These are phyloP conservation scores for Quercus glauca DNA, from an alignment of 306 rosid genomes.

Conservation along the genomic window DNA sequence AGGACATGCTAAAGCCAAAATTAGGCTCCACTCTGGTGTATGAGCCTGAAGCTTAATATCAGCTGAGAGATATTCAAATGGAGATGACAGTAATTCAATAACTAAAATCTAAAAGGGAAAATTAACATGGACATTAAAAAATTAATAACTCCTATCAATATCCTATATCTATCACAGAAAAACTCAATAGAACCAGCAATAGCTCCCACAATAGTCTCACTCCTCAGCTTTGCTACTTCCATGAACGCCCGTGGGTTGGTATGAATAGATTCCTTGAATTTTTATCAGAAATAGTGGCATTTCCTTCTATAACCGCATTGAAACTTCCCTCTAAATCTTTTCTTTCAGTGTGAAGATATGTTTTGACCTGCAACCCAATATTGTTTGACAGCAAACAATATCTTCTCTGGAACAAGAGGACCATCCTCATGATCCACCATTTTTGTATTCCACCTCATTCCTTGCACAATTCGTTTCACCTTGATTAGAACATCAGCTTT, in stretches of 20 bases:
- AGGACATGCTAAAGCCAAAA: neutral
- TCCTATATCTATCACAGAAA: slow-evolving; percentile 2
- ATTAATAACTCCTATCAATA: slow-evolving; percentile 12
- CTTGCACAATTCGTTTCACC: slow-evolving; percentile 53
- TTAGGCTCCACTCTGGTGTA: neutral
- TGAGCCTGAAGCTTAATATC: slow-evolving; percentile 10
- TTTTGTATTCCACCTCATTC: slow-evolving; percentile 80
- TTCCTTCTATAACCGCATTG: neutral
- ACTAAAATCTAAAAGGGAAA: slow-evolving; percentile 5
- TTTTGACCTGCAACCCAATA: slow-evolving; percentile 71
- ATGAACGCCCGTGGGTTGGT: neutral
- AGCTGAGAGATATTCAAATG: slow-evolving; percentile 4
- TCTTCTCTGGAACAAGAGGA: slow-evolving; percentile 63
- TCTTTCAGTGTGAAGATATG: slow-evolving; percentile 33
- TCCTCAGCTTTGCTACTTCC: slow-evolving; percentile 10
- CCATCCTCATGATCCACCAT: slow-evolving; percentile 86
- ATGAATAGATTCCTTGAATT: neutral
- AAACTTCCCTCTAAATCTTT: neutral
- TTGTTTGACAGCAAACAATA: slow-evolving; percentile 67
- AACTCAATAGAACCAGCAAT: neutral
- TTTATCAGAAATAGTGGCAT: slow-evolving; percentile 7
- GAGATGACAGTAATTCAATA: neutral
- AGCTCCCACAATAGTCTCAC: slow-evolving; percentile 9
- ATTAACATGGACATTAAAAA: slow-evolving; percentile 18
- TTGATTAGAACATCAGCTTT: slow-evolving; percentile 43